Conservation (phyloP, 2,329 filamentous ascomycete genomes). For the Neonectria coccinea region DNA sequence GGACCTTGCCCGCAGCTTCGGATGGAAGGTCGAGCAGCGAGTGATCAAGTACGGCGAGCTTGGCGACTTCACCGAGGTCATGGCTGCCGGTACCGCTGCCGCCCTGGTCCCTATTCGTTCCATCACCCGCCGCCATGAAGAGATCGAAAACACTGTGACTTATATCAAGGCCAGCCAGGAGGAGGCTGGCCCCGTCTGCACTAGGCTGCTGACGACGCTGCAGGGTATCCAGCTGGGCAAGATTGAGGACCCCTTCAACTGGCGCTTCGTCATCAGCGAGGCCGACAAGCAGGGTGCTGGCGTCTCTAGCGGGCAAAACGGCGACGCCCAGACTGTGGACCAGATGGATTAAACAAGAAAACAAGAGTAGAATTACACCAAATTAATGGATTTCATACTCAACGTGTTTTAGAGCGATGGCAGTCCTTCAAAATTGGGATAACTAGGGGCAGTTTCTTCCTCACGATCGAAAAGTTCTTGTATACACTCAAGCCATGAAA, state of each 20-base stretch:
- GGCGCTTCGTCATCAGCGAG: conserved; percentile 67
- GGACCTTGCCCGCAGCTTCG: conserved; percentile 80
- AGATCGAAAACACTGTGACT: conserved; percentile 60
- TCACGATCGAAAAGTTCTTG: neutral
- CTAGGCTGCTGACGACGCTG: conserved; percentile 78
- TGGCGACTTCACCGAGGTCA: conserved; percentile 73
- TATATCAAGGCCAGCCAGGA: conserved; percentile 68
- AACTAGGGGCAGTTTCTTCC: neutral
- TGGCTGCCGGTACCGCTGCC: conserved; percentile 92
- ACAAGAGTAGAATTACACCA: conserved; percentile 16
- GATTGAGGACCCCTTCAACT: conserved; percentile 80
- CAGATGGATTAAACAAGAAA: conserved; percentile 47
- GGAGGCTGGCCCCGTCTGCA: conserved; percentile 79
- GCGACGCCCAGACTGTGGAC: conserved; percentile 47
- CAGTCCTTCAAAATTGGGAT: neutral
- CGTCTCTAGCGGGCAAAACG: conserved; percentile 32
- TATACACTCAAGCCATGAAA: neutral
- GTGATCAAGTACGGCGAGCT: conserved; percentile 73
- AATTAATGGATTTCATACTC: neutral
- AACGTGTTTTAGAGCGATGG: neutral
- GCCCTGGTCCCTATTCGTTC: conserved; percentile 92
- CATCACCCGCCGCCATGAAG: conserved; percentile 75
- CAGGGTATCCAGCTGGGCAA: conserved; percentile 90
- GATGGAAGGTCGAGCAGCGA: conserved; percentile 86
- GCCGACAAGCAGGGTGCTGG: conserved; percentile 58